Base-by-base conservation (phyloP, 2,329 filamentous ascomycete genomes). In the Colletotrichum sp. region DNA sequence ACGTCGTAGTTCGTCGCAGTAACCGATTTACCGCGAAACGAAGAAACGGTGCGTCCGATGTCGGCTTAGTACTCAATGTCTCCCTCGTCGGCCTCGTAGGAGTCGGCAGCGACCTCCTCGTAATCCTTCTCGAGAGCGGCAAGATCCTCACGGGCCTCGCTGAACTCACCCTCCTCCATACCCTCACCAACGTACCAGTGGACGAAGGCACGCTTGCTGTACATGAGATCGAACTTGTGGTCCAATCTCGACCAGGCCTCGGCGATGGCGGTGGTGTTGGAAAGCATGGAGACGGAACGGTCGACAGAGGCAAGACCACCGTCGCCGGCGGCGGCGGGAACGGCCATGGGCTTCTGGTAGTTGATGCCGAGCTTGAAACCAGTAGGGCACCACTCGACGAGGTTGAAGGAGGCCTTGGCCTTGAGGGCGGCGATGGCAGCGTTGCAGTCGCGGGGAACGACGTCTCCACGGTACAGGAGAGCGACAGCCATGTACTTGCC, bases 101-200 rank as follows among this genome's bases (percentile, higher is more conserved):
- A 95, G 86, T 96, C 94, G 83, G 89, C 91, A 77, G 94, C 94
- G 80, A 96, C 94, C 89, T 96, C 95, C 86, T 96, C 94, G 84
- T 96, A 96, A 82, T 96, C 95, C 89, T 94, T 95, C 90, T 96
- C 95, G 39, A 97, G 89, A 64, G 95, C 95, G 78, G 95, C 95
- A 77, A 97, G 89, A 84, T 97, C 95, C 88, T 97, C 95, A 80
- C 95, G 93, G 77, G 95, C 95, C 87, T 97, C 95, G 78, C 93
- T 94, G 88, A 97, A 97, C 86, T 97, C 95, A 81, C 95, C 95
- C 85, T 97, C 95, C 88, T 97, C 95, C 95, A 97, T 97, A 87
- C 95, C 95, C 88, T 97, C 95, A 79, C 95, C 95, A 70, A 97
- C 95, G 80, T 95, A 95, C 93, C 93, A 94, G 87, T 95, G 93